Conservation (phyloP, 768 basidiomycete species). For the Cystofilobasidium macerans region DNA sequence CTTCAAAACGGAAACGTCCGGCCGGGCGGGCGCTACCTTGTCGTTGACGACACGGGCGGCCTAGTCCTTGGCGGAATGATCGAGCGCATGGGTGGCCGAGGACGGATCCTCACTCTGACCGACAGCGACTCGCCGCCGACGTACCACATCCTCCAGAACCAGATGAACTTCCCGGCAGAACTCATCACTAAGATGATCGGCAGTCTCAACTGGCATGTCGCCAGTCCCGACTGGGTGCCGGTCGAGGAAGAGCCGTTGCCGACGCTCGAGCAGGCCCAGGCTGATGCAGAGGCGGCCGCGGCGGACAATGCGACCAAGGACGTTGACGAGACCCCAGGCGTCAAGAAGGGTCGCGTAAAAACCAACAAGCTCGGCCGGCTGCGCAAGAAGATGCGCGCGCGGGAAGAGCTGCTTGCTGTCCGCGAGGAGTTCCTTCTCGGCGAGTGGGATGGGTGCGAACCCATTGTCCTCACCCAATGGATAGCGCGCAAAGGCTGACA, state of each 20-base stretch:
- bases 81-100: slow-evolving; percentile 76
- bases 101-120: slow-evolving; percentile 69
- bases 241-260: slow-evolving; percentile 33
- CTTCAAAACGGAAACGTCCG: slow-evolving; percentile 69
- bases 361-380: slow-evolving; percentile 2
- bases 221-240: slow-evolving; percentile 62
- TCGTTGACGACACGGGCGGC: slow-evolving; percentile 86
- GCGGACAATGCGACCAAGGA: neutral
- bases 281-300: neutral
- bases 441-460: slow-evolving; percentile 71
- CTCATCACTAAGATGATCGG: slow-evolving; percentile 44
- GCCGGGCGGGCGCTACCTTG: slow-evolving; percentile 76
- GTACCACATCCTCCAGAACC: slow-evolving; percentile 57
- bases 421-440: slow-evolving; percentile 75
- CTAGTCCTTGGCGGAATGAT: slow-evolving; percentile 72
- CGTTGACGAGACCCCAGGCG: neutral
- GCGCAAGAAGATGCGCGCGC: slow-evolving; percentile 14
- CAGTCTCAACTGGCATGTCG: slow-evolving; percentile 77
- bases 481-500: neutral
- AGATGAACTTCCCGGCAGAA: slow-evolving; percentile 73
- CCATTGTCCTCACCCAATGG: neutral
- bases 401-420: slow-evolving; percentile 44
- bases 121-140: slow-evolving; percentile 87
- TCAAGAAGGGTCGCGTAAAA: neutral
- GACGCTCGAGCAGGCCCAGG: neutral